phyloP scores from a whole-genome alignment of 345 rosid species.

The Acer saccharum region DNA sequence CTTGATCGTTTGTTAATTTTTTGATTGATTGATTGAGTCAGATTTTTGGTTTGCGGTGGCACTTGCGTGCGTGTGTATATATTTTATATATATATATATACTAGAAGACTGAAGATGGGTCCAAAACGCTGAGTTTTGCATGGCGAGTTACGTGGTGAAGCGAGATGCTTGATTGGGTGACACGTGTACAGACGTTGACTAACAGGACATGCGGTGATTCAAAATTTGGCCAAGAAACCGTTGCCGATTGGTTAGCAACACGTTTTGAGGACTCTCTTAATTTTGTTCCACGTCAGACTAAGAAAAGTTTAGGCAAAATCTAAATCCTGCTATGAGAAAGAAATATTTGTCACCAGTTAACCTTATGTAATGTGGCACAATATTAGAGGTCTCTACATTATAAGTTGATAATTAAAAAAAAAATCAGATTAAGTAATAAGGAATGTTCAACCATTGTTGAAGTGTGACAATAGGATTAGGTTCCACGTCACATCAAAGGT shows the following conservation, averaged over 20 bases:
- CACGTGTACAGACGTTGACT: constrained; percentile 7
- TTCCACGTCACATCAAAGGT: neutral
- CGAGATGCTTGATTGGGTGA: neutral
- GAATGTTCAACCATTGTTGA: neutral
- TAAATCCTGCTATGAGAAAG: too few relatives aligned
- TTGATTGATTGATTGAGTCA: neutral
- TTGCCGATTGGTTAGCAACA: constrained; percentile 24
- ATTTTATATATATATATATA: neutral
- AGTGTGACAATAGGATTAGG: constrained; percentile 5
- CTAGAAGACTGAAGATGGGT: neutral
- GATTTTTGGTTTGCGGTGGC: neutral
- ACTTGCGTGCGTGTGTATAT: neutral
- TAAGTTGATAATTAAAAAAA: neutral
- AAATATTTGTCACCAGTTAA: too few relatives aligned
- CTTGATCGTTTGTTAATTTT: neutral
- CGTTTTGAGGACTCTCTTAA: neutral
- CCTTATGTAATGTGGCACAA: too few relatives aligned
- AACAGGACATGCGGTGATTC: neutral
- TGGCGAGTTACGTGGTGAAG: neutral
- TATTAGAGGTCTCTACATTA: too few relatives aligned
- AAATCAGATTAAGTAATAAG: neutral
- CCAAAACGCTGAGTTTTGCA: neutral
- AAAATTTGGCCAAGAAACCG: constrained; percentile 12
- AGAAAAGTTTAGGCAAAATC: too few relatives aligned
- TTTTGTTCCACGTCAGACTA: constrained; percentile 9